Conservation (phyloP, 2,329 filamentous ascomycete genomes). For the Fusarium sambucinum region DNA sequence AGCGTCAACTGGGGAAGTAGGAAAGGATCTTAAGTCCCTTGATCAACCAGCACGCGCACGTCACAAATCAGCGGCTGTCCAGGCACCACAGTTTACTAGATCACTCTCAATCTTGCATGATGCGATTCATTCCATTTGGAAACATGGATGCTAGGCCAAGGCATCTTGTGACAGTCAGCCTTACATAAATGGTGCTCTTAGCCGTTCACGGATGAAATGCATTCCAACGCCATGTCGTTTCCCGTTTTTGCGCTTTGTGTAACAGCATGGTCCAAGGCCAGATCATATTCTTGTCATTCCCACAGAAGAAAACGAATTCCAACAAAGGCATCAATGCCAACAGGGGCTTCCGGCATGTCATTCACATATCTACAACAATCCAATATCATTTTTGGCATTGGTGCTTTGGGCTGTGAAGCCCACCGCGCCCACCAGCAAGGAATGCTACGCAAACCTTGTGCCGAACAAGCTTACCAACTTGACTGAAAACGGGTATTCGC, state of each 20-base stretch:
- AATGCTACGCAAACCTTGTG: constrained; percentile 25
- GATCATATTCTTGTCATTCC: too few species aligned
- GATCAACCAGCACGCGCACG: background rate
- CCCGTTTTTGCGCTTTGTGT: background rate
- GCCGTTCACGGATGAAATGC: constrained; percentile 6
- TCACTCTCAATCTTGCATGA: background rate
- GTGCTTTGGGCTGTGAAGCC: background rate
- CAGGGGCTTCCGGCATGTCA: constrained; percentile 2
- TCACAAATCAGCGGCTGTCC: background rate
- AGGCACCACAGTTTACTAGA: background rate
- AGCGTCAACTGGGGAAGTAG: background rate
- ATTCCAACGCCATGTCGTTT: constrained; percentile 7
- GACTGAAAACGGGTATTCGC: constrained; percentile 1
- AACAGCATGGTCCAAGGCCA: background rate
- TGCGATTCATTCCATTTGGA: background rate
- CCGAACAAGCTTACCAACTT: background rate
- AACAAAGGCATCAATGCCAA: background rate
- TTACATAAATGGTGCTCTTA: background rate
- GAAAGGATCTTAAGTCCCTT: background rate
- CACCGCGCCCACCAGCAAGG: background rate
- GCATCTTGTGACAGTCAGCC: background rate
- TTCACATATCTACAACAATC: constrained; percentile 16
- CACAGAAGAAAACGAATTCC: background rate
- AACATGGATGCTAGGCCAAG: background rate
- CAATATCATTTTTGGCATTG: background rate